phyloP scores from a whole-genome alignment of 805 yeast genomes.

The Wickerhamiella parazyma region DNA sequence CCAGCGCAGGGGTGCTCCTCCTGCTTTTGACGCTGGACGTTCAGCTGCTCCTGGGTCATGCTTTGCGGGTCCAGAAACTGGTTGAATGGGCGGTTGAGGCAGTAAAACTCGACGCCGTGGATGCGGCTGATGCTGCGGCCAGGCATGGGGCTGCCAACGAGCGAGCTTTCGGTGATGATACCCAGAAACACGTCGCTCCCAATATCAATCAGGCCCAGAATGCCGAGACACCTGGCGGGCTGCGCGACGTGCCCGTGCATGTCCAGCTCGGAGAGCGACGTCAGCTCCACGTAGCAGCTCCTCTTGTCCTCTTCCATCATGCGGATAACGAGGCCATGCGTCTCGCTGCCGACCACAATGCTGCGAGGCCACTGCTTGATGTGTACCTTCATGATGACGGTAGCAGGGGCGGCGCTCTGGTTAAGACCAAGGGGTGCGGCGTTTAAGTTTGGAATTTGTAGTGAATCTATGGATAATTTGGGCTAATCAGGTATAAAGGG shows the following conservation, averaged over 20 bases:
- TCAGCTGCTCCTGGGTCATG: slow-evolving; percentile 28
- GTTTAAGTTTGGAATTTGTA: too few species aligned
- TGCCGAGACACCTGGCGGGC: slow-evolving; percentile 32
- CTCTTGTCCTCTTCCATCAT: slow-evolving; percentile 9
- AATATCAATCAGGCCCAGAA: slow-evolving; percentile 67
- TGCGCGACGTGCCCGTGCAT: slow-evolving; percentile 29
- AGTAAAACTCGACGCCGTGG: slow-evolving; percentile 73
- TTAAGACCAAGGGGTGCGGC: too few species aligned
- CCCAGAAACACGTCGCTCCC: slow-evolving; percentile 59
- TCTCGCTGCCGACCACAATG: slow-evolving; percentile 47
- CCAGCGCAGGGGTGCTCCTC: slow-evolving; percentile 72
- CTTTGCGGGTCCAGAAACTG: slow-evolving; percentile 60
- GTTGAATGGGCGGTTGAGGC: slow-evolving; percentile 61
- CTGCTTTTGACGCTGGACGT: slow-evolving; percentile 1
- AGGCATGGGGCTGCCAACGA: slow-evolving; percentile 72
- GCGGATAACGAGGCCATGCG: slow-evolving; percentile 43
- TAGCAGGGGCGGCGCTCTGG: too few species aligned
- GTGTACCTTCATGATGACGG: slow-evolving; percentile 40
- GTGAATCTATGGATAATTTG: too few species aligned
- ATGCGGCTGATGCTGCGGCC: slow-evolving; percentile 71
- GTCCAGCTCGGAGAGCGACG: slow-evolving; percentile 29
- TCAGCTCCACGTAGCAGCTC: slow-evolving; percentile 33
- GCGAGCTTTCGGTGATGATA: slow-evolving; percentile 59
- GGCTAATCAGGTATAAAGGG: too few species aligned
- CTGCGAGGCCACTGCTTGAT: slow-evolving; percentile 55